A percentile compares a stretch with the other conserved stretches of the same genome.
Evolutionary conservation across 2,329 filamentous ascomycete genomes (phyloP).

Genomic region (Huntiella moniliformis): DNA sequence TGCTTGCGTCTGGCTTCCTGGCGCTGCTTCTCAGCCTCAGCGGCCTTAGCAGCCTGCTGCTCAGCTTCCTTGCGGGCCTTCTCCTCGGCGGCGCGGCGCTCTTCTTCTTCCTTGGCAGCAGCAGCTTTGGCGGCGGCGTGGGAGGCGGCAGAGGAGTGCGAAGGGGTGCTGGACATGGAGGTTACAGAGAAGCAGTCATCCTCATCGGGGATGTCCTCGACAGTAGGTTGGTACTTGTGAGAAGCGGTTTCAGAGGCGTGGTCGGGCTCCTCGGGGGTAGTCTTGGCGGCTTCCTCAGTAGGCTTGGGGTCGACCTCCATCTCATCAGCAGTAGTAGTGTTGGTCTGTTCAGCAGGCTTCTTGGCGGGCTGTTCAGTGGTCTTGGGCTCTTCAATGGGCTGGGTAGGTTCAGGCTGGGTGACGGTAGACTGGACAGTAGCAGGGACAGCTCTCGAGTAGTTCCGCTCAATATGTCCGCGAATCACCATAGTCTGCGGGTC

Average conservation of each 20-base stretch:
- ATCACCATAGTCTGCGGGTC: slow-evolving; percentile 56
- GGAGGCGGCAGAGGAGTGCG: slow-evolving; percentile 14
- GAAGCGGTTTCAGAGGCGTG: slow-evolving; percentile 47
- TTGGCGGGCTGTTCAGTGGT: slow-evolving; percentile 25
- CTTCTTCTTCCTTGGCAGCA: slow-evolving; percentile 8
- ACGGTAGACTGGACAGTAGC: slow-evolving; percentile 19
- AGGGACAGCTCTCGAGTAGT: slow-evolving; percentile 25
- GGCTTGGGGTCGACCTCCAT: slow-evolving; percentile 23
- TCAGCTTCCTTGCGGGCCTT: slow-evolving; percentile 26
- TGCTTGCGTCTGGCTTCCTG: slow-evolving; percentile 13
- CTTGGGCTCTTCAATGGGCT: slow-evolving; percentile 13
- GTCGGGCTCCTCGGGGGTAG: slow-evolving; percentile 23
- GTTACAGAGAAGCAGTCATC: slow-evolving; percentile 15
- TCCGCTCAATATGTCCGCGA: slow-evolving; percentile 49
- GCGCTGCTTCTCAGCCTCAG: slow-evolving; percentile 10
- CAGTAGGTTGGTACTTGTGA: slow-evolving; percentile 28
- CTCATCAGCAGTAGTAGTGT: slow-evolving; percentile 29
- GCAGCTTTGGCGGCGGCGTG: slow-evolving; percentile 14
- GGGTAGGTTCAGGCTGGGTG: slow-evolving; percentile 20
- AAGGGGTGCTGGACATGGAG: slow-evolving; percentile 13
- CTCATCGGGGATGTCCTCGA: slow-evolving; percentile 35
- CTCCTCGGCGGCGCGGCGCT: slow-evolving; percentile 14
- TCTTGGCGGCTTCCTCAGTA: slow-evolving; percentile 9
- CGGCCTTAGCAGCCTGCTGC: slow-evolving; percentile 4
- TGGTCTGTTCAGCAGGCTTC: background rate